A percentile compares a stretch with the other conserved stretches of the same genome.
Evolutionary conservation across 495 filamentous ascomycete species (phyloP).

Genomic region (Penicilliopsis zonata): DNA sequence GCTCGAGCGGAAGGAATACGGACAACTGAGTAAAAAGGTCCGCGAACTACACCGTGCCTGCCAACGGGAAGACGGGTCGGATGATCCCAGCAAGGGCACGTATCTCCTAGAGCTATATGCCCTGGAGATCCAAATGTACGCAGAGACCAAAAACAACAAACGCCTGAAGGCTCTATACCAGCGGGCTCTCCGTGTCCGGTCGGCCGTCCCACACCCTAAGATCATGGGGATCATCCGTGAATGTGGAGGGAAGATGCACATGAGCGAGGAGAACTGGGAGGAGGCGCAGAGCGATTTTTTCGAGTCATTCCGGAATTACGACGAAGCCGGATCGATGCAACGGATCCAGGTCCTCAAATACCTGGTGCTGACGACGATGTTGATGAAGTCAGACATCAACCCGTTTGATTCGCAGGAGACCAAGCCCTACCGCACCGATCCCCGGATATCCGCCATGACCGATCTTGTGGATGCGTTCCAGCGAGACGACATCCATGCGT

Average conservation of each 20-base stretch:
- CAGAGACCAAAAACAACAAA: slow-evolving; percentile 94
- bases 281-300: slow-evolving; percentile 96
- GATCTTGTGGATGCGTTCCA: slow-evolving; percentile 95
- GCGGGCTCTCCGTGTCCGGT: slow-evolving; percentile 77
- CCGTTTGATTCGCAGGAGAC: slow-evolving; percentile 98
- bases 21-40: slow-evolving; percentile 68
- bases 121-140: slow-evolving; percentile 97
- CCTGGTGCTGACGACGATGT: slow-evolving; percentile 89
- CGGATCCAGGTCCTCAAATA: slow-evolving; percentile 98
- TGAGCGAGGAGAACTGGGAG: slow-evolving; percentile 99
- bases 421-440: slow-evolving; percentile 96
- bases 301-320: slow-evolving; percentile 97
- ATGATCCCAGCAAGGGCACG: slow-evolving; percentile 93
- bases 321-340: slow-evolving; percentile 91
- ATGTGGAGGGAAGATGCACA: slow-evolving; percentile 99
- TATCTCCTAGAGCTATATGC: slow-evolving; percentile 94
- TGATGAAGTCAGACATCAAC: slow-evolving; percentile 99
- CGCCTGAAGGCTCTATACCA: slow-evolving; percentile 89
- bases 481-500: slow-evolving; percentile 83
- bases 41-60: slow-evolving; percentile 83
- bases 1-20: slow-evolving; percentile 83
- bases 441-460: slow-evolving; percentile 92
- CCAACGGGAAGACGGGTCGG: slow-evolving; percentile 75
- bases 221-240: slow-evolving; percentile 99
- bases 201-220: slow-evolving; percentile 93